Conservation (phyloP, 106 monocot genomes). For the Vanilla planifolia region DNA sequence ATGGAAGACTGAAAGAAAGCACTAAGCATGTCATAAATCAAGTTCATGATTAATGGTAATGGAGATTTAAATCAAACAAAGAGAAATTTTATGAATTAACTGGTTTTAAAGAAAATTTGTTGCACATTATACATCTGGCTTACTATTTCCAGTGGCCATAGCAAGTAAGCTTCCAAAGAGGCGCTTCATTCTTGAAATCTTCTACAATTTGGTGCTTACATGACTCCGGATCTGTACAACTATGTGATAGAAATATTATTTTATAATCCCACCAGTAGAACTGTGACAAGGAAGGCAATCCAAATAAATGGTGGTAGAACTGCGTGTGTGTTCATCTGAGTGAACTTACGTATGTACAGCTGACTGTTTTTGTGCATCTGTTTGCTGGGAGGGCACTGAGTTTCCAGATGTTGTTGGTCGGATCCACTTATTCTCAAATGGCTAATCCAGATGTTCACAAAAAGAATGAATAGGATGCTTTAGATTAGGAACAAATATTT, state of each 20-base stretch:
- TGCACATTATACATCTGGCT: background rate
- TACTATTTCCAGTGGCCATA: constrained; percentile 82
- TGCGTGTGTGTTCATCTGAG: background rate
- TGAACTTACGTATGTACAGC: constrained; percentile 50
- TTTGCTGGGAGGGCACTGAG: constrained; percentile 24
- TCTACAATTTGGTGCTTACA: constrained; percentile 74
- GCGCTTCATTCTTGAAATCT: constrained; percentile 79
- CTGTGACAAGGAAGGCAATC: background rate
- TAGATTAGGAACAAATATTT: background rate
- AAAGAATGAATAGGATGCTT: constrained; percentile 8
- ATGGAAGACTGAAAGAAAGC: constrained; percentile 47
- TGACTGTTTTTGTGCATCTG: constrained; percentile 29
- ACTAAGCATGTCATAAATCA: constrained; percentile 12
- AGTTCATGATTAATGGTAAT: no score
- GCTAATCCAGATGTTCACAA: constrained; percentile 21
- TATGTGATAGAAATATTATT: constrained; percentile 10
- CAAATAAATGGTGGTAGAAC: background rate
- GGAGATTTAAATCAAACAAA: no score
- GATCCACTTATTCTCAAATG: constrained; percentile 78
- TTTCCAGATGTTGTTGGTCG: constrained; percentile 21
- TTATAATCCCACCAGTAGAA: background rate
- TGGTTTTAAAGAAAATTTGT: background rate
- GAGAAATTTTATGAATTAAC: background rate
- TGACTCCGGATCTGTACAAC: constrained; percentile 78
- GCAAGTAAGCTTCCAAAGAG: constrained; percentile 87